Evolutionary conservation across 345 rosid genomes (phyloP).

Genomic region (Psidium guajava): DNA sequence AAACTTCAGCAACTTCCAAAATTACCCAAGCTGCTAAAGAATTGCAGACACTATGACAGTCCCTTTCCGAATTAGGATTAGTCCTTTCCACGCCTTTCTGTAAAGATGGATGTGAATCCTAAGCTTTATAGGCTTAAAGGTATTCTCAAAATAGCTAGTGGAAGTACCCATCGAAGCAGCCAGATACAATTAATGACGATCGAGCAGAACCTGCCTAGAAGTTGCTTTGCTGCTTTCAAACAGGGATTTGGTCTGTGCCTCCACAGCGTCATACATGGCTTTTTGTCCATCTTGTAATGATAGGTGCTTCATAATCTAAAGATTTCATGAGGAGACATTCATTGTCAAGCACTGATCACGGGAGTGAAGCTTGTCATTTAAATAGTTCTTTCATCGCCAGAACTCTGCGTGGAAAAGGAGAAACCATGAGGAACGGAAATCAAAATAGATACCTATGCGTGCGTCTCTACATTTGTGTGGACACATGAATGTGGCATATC

Average conservation of each 20-base stretch:
- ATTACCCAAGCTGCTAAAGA: not conserved
- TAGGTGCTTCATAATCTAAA: not conserved
- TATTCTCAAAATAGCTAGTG: not conserved
- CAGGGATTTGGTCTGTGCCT: not conserved
- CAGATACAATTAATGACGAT: not conserved
- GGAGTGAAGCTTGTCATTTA: not conserved
- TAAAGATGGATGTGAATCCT: not conserved
- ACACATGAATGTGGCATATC: not conserved
- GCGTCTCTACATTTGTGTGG: not conserved
- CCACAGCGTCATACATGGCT: not conserved
- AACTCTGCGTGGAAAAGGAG: slow-evolving; percentile 17
- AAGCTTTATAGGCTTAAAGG: not conserved
- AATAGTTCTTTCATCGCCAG: slow-evolving; percentile 26
- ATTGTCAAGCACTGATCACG: not conserved
- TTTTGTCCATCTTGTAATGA: not conserved
- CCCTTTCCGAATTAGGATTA: not conserved
- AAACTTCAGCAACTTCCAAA: not conserved
- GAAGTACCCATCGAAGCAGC: not conserved
- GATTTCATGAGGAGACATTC: not conserved
- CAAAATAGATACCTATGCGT: not conserved
- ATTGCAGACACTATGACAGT: not conserved
- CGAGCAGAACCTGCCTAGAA: not conserved
- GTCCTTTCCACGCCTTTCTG: not conserved
- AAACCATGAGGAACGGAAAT: not conserved
- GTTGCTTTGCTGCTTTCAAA: not conserved